These are phyloP conservation scores for Penicillium ochrochloron DNA, from an alignment of 495 filamentous ascomycete genomes.

Conservation along the genomic window DNA sequence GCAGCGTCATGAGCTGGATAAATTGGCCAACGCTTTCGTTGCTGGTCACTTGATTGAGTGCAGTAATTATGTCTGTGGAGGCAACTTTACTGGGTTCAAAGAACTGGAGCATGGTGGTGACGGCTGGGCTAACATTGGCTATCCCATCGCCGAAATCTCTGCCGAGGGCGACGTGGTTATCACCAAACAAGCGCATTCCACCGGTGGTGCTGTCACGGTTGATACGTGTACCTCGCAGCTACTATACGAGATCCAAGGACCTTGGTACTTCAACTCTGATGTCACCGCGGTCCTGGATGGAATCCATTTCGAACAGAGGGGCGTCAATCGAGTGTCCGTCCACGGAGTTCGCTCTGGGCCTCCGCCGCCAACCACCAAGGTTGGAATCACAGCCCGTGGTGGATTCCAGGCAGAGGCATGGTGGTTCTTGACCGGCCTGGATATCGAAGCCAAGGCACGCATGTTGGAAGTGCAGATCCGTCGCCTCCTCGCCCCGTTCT, in stretches of 20 bases:
- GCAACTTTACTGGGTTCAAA: slow-evolving; percentile 63
- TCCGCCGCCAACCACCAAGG: slow-evolving; percentile 61
- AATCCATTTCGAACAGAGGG: slow-evolving; percentile 52
- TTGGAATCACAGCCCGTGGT: slow-evolving; percentile 55
- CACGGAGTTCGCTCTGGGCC: slow-evolving; percentile 35
- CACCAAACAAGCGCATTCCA: slow-evolving; percentile 45
- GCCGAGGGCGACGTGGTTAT: slow-evolving; percentile 51
- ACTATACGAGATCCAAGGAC: slow-evolving; percentile 65
- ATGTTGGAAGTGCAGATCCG: slow-evolving; percentile 46
- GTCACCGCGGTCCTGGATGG: slow-evolving; percentile 57
- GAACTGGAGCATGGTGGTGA: slow-evolving; percentile 39
- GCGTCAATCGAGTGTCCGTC: slow-evolving; percentile 39
- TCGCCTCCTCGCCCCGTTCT: slow-evolving; percentile 25
- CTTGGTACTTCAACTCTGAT: slow-evolving; percentile 60
- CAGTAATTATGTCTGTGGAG: slow-evolving; percentile 58
- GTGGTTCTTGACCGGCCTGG: slow-evolving; percentile 49
- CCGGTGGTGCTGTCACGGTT: slow-evolving; percentile 46
- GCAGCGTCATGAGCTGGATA: slow-evolving; percentile 47
- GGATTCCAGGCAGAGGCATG: slow-evolving; percentile 54
- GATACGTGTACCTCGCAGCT: slow-evolving; percentile 60
- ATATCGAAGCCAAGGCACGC: slow-evolving; percentile 50
- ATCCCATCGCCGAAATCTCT: slow-evolving; percentile 62
- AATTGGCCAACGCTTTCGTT: slow-evolving; percentile 56
- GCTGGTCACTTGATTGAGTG: slow-evolving; percentile 63
- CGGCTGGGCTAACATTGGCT: slow-evolving; percentile 55